These are phyloP conservation scores for Raphanus hybrid DNA, from an alignment of 441 rosid genomes.

Conservation along the genomic window DNA sequence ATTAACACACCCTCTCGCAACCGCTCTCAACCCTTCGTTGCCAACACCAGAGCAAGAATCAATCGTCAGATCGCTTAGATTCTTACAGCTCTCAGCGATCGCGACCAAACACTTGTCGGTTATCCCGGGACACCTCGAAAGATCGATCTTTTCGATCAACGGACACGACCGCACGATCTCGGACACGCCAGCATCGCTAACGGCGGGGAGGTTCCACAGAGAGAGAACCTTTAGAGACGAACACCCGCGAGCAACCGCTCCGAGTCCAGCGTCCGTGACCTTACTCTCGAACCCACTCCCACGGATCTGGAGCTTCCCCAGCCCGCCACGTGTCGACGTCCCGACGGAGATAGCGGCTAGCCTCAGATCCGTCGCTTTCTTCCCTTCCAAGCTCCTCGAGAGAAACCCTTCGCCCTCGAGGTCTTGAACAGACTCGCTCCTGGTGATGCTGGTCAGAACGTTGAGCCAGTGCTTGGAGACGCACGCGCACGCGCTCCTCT, in stretches of 20 bases:
- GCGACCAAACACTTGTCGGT: conserved; percentile 75
- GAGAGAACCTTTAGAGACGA: conserved; percentile 82
- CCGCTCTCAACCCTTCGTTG: conserved; percentile 78
- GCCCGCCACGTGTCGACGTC: conserved; percentile 74
- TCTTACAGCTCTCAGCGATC: conserved; percentile 69
- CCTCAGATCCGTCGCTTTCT: conserved; percentile 84
- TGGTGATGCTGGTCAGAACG: conserved; percentile 64
- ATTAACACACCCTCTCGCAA: conserved; percentile 68
- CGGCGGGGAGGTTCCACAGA: conserved; percentile 73
- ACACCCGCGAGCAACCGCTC: conserved; percentile 77
- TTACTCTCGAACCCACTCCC: conserved; percentile 63
- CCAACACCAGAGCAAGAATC: conserved; percentile 80
- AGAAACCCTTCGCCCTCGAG: conserved; percentile 49
- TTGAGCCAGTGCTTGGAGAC: conserved; percentile 92
- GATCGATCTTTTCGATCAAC: conserved; percentile 83
- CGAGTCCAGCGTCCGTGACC: conserved; percentile 73
- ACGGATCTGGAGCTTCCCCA: conserved; percentile 83
- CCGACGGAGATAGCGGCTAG: conserved; percentile 91
- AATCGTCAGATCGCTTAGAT: conserved; percentile 63
- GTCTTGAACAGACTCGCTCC: conserved; percentile 57
- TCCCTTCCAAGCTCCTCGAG: conserved; percentile 80
- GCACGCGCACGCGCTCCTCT: conserved; percentile 74
- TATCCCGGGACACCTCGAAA: conserved; percentile 74
- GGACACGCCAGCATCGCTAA: conserved; percentile 69
- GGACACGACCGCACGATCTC: conserved; percentile 76